Evolutionary conservation across 2,329 filamentous ascomycete species (phyloP), one percentile per base, ranked within the genome.

Genomic region (Epichloe sp.): DNA sequence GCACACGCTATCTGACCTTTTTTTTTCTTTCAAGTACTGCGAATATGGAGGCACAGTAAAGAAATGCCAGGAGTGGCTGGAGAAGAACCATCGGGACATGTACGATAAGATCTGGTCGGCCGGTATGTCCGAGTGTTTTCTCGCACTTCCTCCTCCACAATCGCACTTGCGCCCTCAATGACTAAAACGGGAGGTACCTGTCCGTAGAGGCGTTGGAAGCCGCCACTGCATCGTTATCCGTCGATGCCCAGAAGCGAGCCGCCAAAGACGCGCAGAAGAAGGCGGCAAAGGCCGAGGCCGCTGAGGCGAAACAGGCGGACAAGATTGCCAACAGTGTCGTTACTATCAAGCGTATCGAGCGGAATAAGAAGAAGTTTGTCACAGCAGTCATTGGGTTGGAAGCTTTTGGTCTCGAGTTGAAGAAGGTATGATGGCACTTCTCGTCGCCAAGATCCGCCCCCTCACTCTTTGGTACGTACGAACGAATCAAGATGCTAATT

Each of bases 201-300:
- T 47, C 35, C 11, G 55, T 60, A 87, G 87, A 90, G 72, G 85
- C 87, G 15, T 73, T 96, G 56, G 83, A 85, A 68, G 86, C 87
- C 55, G 88, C 89, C 59, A 85, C 95, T 49, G 85, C 88, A 50
- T 82, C 86, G 37, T 83, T 98, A 57, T 93, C 87, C 49, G 73
- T 97, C 64, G 88, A 93, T 56, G 91, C 89, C 48, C 89, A 95
- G 68, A 91, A 96, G 73, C 86, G 91, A 61, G 91, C 90, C 51
- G 89, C 88, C 57, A 96, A 96, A 69, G 93, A 98, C 68, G 89
- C 91, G 36, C 84, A 88, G 62, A 98, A 97, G 77, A 97, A 98
- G 72, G 86, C 91, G 38, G 88, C 89, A 52, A 96, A 95, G 73
- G 93, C 93, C 49, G 88, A 89, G 57, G 84, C 89, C 26, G 84